Percentiles rank a stretch among this genome's conserved stretches.
phyloP scores from a whole-genome alignment of 2,329 filamentous ascomycete species.

The Fonsecaea erecta region DNA sequence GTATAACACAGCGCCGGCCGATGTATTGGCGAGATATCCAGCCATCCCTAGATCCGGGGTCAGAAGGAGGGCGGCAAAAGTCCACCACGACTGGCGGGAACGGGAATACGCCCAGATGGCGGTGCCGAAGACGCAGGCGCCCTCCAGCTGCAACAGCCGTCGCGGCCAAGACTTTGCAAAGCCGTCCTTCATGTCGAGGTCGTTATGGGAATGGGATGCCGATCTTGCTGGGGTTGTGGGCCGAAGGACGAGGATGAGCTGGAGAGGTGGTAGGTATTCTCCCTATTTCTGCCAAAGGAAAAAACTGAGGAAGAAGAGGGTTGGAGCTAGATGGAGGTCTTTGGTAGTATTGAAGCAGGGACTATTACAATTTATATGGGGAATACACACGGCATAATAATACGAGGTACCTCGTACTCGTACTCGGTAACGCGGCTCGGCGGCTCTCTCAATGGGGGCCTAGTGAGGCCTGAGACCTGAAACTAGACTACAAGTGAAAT shows the following conservation, averaged over 20 bases:
- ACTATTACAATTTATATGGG: too few species aligned
- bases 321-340: too few species aligned
- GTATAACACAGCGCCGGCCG: constrained; percentile 20
- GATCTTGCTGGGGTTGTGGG: neutral
- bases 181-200: constrained; percentile 15
- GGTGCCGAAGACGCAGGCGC: constrained; percentile 22
- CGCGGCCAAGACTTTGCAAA: constrained; percentile 27
- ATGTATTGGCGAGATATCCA: constrained; percentile 27
- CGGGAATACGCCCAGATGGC: constrained; percentile 27
- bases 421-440: too few species aligned
- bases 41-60: constrained; percentile 27
- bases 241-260: neutral
- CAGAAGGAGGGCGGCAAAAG: constrained; percentile 25
- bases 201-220: neutral
- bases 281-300: too few species aligned
- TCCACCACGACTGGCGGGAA: constrained; percentile 22
- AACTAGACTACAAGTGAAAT: too few species aligned
- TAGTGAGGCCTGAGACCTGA: too few species aligned
- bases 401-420: too few species aligned
- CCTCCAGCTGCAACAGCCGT: constrained; percentile 24
- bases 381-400: too few species aligned
- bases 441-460: too few species aligned
- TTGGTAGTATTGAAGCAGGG: too few species aligned
- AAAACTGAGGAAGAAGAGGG: too few species aligned
- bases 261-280: too few species aligned